Conservation (phyloP, 1,284 basidiomycete genomes). For the Chondrostereum purpureum region DNA sequence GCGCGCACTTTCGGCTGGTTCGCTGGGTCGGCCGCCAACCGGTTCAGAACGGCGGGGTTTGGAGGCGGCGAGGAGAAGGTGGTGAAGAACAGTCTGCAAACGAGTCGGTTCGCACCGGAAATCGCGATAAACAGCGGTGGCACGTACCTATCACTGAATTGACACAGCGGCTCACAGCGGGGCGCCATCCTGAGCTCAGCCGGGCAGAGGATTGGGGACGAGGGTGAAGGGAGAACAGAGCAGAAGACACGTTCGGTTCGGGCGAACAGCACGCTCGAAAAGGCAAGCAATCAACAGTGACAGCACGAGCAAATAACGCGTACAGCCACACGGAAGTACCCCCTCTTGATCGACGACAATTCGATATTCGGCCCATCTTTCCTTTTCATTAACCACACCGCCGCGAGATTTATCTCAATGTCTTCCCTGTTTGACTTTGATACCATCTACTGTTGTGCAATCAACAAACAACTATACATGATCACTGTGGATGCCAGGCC, state of each 20-base stretch:
- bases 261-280: not conserved
- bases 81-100: constrained; percentile 70
- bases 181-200: constrained; percentile 42
- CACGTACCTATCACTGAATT: constrained; percentile 65
- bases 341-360: no score
- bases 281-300: not conserved
- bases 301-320: not conserved
- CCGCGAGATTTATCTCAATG: no score
- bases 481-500: no score
- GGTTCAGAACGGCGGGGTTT: constrained; percentile 55
- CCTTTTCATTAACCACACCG: no score
- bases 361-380: no score
- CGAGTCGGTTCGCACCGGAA: not conserved
- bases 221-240: constrained; percentile 8
- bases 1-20: constrained; percentile 55
- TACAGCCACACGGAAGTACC: not conserved
- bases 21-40: constrained; percentile 38
- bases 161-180: constrained; percentile 68
- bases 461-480: no score
- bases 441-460: no score
- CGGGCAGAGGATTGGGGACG: constrained; percentile 12
- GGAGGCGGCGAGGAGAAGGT: constrained; percentile 72
- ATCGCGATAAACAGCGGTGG: constrained; percentile 14
- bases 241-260: not conserved
- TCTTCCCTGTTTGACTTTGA: no score